These are phyloP conservation scores for Aureoboletus auriporus DNA, from an alignment of 768 basidiomycete species.

Conservation along the genomic window DNA sequence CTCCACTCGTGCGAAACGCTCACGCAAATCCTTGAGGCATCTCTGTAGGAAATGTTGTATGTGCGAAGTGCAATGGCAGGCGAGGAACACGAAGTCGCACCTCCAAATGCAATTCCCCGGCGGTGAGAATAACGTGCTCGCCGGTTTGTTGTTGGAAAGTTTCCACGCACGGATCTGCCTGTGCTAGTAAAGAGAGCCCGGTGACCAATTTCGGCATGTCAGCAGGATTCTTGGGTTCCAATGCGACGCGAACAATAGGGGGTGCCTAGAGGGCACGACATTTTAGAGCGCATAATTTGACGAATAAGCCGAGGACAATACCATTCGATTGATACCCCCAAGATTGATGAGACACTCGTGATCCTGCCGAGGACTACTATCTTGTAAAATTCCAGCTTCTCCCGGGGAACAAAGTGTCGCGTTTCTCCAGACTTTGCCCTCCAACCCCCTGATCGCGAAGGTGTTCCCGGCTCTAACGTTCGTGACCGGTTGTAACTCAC, in stretches of 20 bases:
- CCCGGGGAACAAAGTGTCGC: slow-evolving; percentile 81
- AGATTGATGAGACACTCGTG: slow-evolving; percentile 72
- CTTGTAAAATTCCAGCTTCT: slow-evolving; percentile 38
- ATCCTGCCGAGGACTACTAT: slow-evolving; percentile 29
- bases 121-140: slow-evolving; percentile 94
- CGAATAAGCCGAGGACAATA: slow-evolving; percentile 25
- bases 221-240: slow-evolving; percentile 78
- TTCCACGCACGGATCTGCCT: slow-evolving; percentile 96
- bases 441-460: slow-evolving; percentile 87
- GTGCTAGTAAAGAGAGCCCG: slow-evolving; percentile 85
- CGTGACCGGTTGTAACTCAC: slow-evolving; percentile 83
- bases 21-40: slow-evolving; percentile 93
- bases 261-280: slow-evolving; percentile 46
- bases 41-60: slow-evolving; percentile 48
- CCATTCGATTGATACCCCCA: slow-evolving; percentile 64
- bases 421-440: slow-evolving; percentile 85
- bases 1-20: slow-evolving; percentile 89
- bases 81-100: slow-evolving; percentile 36
- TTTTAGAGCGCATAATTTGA: not conserved
- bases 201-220: slow-evolving; percentile 88
- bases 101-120: slow-evolving; percentile 95
- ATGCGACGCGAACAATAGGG: slow-evolving; percentile 92
- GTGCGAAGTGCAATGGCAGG: not conserved
- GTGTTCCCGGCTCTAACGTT: slow-evolving; percentile 89
- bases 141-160: slow-evolving; percentile 97